phyloP scores from a whole-genome alignment of 495 filamentous ascomycete genomes.

The Daldinia loculata region DNA sequence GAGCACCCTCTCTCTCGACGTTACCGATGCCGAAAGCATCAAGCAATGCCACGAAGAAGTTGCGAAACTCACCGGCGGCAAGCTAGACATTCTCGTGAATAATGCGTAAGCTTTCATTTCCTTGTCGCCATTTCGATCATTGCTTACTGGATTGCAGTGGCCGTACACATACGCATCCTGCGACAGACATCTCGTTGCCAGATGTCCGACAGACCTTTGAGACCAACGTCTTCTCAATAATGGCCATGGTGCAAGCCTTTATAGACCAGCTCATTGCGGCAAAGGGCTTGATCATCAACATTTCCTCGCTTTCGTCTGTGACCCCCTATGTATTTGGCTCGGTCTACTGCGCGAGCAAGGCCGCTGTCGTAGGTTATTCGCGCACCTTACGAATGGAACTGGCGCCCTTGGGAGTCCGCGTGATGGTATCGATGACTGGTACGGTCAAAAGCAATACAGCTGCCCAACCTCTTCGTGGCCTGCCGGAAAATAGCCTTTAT shows the following conservation, averaged over 20 bases:
- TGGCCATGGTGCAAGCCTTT: constrained; percentile 65
- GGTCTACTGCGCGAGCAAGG: constrained; percentile 64
- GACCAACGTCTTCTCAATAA: constrained; percentile 68
- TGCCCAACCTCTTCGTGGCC: constrained; percentile 46
- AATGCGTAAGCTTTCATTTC: constrained; percentile 61
- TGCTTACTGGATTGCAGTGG: constrained; percentile 49
- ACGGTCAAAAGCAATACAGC: constrained; percentile 59
- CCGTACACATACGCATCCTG: constrained; percentile 59
- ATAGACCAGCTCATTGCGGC: constrained; percentile 60
- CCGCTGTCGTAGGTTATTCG: constrained; percentile 58
- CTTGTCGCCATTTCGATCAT: background rate
- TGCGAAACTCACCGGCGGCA: constrained; percentile 61
- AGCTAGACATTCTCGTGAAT: constrained; percentile 72
- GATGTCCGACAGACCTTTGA: constrained; percentile 66
- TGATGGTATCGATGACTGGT: constrained; percentile 62
- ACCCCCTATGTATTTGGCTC: constrained; percentile 58
- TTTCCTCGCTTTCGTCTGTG: constrained; percentile 58
- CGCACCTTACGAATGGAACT: constrained; percentile 64
- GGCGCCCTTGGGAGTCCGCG: constrained; percentile 62
- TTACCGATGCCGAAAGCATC: constrained; percentile 62
- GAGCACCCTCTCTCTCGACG: constrained; percentile 58
- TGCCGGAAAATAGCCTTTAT: constrained; percentile 56
- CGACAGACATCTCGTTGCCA: constrained; percentile 60
- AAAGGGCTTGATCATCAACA: constrained; percentile 65
- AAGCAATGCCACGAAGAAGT: constrained; percentile 56